Evolutionary conservation across 208 protist genomes (phyloP), one percentile per base, ranked within the genome.

Genomic region (Wallacemonas collosoma): DNA sequence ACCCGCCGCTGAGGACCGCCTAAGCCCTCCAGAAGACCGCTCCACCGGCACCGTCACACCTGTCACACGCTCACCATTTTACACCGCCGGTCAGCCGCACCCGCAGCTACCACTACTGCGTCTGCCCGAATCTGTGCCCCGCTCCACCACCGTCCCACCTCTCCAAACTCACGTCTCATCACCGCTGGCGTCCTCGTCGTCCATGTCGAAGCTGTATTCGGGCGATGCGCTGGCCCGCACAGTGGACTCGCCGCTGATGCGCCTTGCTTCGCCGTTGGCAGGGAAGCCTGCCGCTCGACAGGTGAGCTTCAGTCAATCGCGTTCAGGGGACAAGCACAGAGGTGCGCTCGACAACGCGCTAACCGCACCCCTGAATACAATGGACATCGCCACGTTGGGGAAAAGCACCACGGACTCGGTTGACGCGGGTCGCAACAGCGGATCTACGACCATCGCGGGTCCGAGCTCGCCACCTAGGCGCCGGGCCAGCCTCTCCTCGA

Each of bases 241-340:
- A 4, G 14, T 50, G 8, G 4, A 6, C 38, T 65, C 45, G 43
- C 60, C 60, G 5, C 36, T 65, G 6, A 17, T 38, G 43, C 9
- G 1, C 41, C 41, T 1, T 3, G 5, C 60, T 6, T 65, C 60
- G 15, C 60, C 60, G 60, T 15, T 48, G 4, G 60, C 60, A 4
- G 60, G 60, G 14, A 65, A 65, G 43, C 41, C 60, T 4, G 40
- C 43, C 11, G 60, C 41, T 14, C 60, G 60, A 14, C 60, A 65
- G 60, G 60, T 65, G 14, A 65, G 60, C 60, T 65, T 65, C 60
- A 65, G 60, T 17, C 41, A 44, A 7, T 41, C 60, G 12, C 41
- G 40, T n/a, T 26, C 17, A n/a, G 35, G 8, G n/a, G 56, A 62
- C 26, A 26, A 62, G 56, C 36, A 36, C 36, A 5, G 53, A 5